Percentiles rank a stretch among this genome's conserved stretches.
These are phyloP conservation scores for Kappamyces sp. DNA, from an alignment of 192 early-diverging fungal genomes.

Conservation along the genomic window DNA sequence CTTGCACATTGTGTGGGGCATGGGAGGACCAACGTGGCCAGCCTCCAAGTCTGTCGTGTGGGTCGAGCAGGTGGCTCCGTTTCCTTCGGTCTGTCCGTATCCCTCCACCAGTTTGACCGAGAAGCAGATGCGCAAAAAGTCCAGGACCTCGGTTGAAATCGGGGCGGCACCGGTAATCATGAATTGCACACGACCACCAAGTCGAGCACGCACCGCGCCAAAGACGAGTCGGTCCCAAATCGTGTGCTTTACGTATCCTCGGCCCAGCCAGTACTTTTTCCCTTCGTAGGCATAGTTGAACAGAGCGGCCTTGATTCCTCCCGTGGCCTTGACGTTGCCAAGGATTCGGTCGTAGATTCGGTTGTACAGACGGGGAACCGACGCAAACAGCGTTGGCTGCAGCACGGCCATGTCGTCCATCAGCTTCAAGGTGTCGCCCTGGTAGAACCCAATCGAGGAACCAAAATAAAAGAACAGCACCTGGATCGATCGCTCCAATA, in stretches of 20 bases:
- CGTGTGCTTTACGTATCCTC: slow-evolving; percentile 57
- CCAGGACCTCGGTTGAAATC: slow-evolving; percentile 41
- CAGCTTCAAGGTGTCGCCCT: slow-evolving; percentile 64
- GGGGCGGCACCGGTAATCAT: slow-evolving; percentile 45
- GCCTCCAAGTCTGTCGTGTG: slow-evolving; percentile 53
- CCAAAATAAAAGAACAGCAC: slow-evolving; percentile 38
- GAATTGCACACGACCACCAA: slow-evolving; percentile 61
- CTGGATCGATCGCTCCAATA: slow-evolving; percentile 62
- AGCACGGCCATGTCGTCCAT: slow-evolving; percentile 80
- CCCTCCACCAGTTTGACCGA: slow-evolving; percentile 75
- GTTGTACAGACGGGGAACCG: slow-evolving; percentile 87
- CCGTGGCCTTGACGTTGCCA: slow-evolving; percentile 20
- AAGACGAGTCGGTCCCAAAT: slow-evolving; percentile 88
- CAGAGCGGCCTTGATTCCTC: slow-evolving; percentile 32
- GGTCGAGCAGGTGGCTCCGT: slow-evolving; percentile 32
- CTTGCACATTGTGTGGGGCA: slow-evolving; percentile 61
- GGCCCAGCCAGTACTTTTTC: slow-evolving; percentile 31
- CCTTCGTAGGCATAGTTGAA: slow-evolving; percentile 55
- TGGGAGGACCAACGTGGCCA: slow-evolving; percentile 74
- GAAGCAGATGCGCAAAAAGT: slow-evolving; percentile 57
- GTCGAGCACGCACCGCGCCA: slow-evolving; percentile 65
- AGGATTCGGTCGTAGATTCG: slow-evolving; percentile 83
- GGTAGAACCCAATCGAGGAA: slow-evolving; percentile 66
- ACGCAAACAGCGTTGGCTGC: slow-evolving; percentile 80
- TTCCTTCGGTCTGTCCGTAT: slow-evolving; percentile 49